These are phyloP conservation scores for Suillus placidus DNA, from an alignment of 768 basidiomycete species.

Conservation along the genomic window DNA sequence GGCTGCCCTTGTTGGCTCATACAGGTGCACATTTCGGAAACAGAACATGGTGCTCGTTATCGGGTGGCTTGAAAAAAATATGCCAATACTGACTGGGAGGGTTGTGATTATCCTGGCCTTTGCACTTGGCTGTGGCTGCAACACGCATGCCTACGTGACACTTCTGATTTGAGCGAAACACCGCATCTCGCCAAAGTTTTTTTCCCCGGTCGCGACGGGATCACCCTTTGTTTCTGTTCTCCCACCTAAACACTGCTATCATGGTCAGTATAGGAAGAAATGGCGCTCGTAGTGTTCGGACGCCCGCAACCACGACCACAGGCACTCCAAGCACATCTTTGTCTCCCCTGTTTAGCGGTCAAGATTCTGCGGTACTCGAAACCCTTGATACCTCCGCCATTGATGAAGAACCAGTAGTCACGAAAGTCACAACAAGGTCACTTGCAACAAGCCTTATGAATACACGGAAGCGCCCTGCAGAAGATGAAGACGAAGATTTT, in stretches of 20 bases:
- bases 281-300: conserved; percentile 15
- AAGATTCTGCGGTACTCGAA: conserved; percentile 46
- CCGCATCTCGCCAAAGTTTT: conserved; percentile 14
- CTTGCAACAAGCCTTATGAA: conserved; percentile 15
- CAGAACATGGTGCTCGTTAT: not conserved
- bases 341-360: conserved; percentile 55
- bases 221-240: conserved; percentile 18
- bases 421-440: conserved; percentile 8
- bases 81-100: not conserved
- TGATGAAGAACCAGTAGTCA: conserved; percentile 15
- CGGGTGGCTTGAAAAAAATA: not conserved
- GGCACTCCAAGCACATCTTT: conserved; percentile 43
- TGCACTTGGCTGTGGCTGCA: conserved; percentile 31
- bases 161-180: conserved; percentile 11
- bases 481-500: conserved; percentile 28
- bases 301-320: conserved; percentile 31
- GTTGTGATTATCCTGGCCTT: no score
- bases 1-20: not conserved
- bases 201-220: conserved; percentile 6
- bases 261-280: conserved; percentile 29
- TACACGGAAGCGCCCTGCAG: conserved; percentile 37
- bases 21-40: not conserved
- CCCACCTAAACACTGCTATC: not conserved
- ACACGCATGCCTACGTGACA: conserved; percentile 24
- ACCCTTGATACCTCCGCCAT: conserved; percentile 57